phyloP scores from a whole-genome alignment of 78 protist genomes.

The Emiliania huxleyi region DNA sequence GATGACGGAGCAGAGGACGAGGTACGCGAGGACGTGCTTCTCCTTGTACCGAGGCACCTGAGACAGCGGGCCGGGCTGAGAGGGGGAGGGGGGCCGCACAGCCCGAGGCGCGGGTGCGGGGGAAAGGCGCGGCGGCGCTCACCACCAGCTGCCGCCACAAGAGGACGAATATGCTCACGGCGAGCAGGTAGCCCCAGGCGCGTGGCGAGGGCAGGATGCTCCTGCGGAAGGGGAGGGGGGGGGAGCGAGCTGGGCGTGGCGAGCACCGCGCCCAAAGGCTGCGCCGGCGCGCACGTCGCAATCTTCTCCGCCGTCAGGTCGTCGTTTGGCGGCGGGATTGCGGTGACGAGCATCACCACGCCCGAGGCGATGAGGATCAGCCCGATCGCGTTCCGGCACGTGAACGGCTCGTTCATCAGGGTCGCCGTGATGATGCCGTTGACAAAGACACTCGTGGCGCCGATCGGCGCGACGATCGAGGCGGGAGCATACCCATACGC shows the following conservation, averaged over 20 bases:
- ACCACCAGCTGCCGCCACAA: not conserved
- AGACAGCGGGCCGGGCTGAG: too few relatives aligned
- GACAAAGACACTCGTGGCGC: not conserved
- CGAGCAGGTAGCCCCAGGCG: not conserved
- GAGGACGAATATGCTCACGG: not conserved
- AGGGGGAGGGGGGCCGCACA: not conserved
- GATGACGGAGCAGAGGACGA: not conserved
- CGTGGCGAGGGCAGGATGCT: not conserved
- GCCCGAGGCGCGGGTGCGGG: not conserved
- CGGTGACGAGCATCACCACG: not conserved
- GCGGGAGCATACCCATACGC: slow-evolving; percentile 39
- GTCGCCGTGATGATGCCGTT: slow-evolving; percentile 30
- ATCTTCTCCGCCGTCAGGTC: not conserved
- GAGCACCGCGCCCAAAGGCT: not conserved
- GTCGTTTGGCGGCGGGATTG: not conserved
- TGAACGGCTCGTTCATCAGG: not conserved
- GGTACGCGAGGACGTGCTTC: not conserved
- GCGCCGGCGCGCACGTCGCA: too few relatives aligned
- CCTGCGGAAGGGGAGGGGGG: not conserved
- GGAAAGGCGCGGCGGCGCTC: not conserved
- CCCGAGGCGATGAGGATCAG: not conserved
- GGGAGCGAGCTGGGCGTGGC: not conserved
- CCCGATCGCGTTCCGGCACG: not conserved
- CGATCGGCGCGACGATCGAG: slow-evolving; percentile 37
- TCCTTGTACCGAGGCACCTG: not conserved